Evolutionary conservation across 2,329 filamentous ascomycete species (phyloP).

Genomic region (Beauveria rudraprayagi): DNA sequence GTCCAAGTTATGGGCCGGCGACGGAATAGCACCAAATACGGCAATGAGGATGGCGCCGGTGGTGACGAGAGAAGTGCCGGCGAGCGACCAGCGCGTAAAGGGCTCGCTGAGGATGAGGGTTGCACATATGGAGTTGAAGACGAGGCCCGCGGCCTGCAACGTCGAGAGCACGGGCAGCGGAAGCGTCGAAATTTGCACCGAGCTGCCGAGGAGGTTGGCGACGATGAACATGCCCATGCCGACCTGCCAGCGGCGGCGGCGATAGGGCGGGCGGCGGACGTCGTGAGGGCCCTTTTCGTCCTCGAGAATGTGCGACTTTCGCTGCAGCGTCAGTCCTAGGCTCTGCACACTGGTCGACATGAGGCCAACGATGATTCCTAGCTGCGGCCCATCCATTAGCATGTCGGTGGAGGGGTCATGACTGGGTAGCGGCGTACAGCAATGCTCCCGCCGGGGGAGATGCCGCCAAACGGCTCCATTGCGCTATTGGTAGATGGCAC

Average conservation of each 20-base stretch:
- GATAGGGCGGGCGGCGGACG: slow-evolving; percentile 76
- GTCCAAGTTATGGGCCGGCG: slow-evolving; percentile 78
- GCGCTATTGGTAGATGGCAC: slow-evolving; percentile 31
- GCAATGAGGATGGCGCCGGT: slow-evolving; percentile 85
- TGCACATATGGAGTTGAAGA: slow-evolving; percentile 98
- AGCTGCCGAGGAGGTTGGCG: slow-evolving; percentile 88
- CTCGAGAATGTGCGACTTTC: slow-evolving; percentile 96
- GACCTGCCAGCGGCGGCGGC: slow-evolving; percentile 86
- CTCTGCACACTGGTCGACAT: slow-evolving; percentile 92
- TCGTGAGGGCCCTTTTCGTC: slow-evolving; percentile 82
- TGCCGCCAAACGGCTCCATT: slow-evolving; percentile 67
- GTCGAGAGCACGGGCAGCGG: slow-evolving; percentile 92
- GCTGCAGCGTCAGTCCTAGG: slow-evolving; percentile 87
- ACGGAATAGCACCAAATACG: slow-evolving; percentile 86
- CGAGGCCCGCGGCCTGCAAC: slow-evolving; percentile 86
- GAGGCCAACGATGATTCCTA: slow-evolving; percentile 88
- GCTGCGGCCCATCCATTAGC: slow-evolving; percentile 36
- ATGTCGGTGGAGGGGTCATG: not conserved
- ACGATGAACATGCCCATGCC: slow-evolving; percentile 97
- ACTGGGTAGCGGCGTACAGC: slow-evolving; percentile 45
- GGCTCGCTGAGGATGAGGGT: slow-evolving; percentile 87
- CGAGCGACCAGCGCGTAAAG: slow-evolving; percentile 87
- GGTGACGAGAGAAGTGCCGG: slow-evolving; percentile 83
- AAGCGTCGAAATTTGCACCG: slow-evolving; percentile 93
- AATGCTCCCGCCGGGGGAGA: slow-evolving; percentile 71